phyloP scores from a whole-genome alignment of 2,329 filamentous ascomycete species.

The Colletotrichum limetticola region DNA sequence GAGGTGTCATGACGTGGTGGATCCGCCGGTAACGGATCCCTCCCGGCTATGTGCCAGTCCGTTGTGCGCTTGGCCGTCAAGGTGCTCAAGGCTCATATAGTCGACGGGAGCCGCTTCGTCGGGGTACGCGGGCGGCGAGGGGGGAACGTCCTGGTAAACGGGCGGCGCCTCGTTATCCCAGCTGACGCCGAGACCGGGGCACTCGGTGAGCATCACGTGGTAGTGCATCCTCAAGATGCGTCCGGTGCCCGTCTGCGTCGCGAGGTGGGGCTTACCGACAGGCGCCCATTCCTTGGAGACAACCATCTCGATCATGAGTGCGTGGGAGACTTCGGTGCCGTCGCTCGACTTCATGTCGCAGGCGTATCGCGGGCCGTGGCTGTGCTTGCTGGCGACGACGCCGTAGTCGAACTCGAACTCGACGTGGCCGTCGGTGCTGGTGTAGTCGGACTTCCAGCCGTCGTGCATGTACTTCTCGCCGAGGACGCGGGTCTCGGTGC shows the following conservation, averaged over 20 bases:
- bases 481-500: slow-evolving; percentile 81
- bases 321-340: slow-evolving; percentile 84
- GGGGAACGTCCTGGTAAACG: slow-evolving; percentile 92
- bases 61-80: slow-evolving; percentile 40
- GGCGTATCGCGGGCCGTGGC: slow-evolving; percentile 68
- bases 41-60: slow-evolving; percentile 24
- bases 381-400: slow-evolving; percentile 47
- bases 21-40: slow-evolving; percentile 3
- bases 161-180: slow-evolving; percentile 98
- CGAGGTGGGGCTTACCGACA: slow-evolving; percentile 72
- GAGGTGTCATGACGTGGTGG: not conserved
- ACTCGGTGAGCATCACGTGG: slow-evolving; percentile 82
- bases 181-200: slow-evolving; percentile 86
- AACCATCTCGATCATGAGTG: slow-evolving; percentile 91
- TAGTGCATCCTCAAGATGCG: slow-evolving; percentile 95
- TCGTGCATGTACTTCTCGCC: slow-evolving; percentile 84
- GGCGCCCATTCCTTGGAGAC: slow-evolving; percentile 90
- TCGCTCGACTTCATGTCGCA: slow-evolving; percentile 82
- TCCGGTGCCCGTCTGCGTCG: slow-evolving; percentile 89
- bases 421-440: slow-evolving; percentile 66
- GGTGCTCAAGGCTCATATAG: slow-evolving; percentile 53
- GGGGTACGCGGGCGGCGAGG: slow-evolving; percentile 80
- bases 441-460: slow-evolving; percentile 86
- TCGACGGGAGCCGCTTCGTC: slow-evolving; percentile 47
- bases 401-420: slow-evolving; percentile 86